Base-by-base conservation (phyloP, 441 rosid species). In the Arabidopsis lyrata region DNA sequence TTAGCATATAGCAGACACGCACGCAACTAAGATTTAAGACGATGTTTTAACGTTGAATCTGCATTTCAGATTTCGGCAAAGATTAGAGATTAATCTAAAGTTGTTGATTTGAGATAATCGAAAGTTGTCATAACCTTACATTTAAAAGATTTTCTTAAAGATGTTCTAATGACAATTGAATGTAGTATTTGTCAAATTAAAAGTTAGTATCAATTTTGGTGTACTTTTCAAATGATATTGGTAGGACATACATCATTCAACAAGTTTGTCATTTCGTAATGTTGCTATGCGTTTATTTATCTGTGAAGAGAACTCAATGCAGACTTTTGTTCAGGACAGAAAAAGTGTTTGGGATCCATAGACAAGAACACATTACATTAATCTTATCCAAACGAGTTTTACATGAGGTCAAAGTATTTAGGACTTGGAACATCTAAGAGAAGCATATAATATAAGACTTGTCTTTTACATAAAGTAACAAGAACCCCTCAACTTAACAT, bases 381-480 rank as follows among this genome's bases (percentile, higher is more conserved):
- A 41, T 66, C 22, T 58, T 45, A 36, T 32, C 31, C 54, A 50
- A 27, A 75, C 27, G 52, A 52, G 74, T 60, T 52, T 61, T 60
- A 61, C 70, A 75, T 61, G 14, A 14, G 68, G 24, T 14, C 35
- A 8, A 52, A 75, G 69, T 53, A 35, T 53, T 29, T 49, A 31
- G 20, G 60, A 47, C 44, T 49, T 39, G 44, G 6, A 47, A 18
- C 67, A 66, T 64, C 45, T 58, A 66, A 31, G 67, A 59, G 27
- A 61, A 61, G n/a, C 58, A 53, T 16, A 42, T 18, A 13, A 62
- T 45, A 31, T 15, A 41, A n/a, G 22, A 44, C 48, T 44, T 63
- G 34, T 68, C 64, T 44, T 60, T 50, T 75, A 68, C 79, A 75
- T 50, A 31, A 65, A 56, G 57, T 24, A 55, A 10, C 27, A 24